These are phyloP conservation scores for Paecilomyces fulvus DNA, from an alignment of 2,329 filamentous ascomycete species.

Conservation along the genomic window DNA sequence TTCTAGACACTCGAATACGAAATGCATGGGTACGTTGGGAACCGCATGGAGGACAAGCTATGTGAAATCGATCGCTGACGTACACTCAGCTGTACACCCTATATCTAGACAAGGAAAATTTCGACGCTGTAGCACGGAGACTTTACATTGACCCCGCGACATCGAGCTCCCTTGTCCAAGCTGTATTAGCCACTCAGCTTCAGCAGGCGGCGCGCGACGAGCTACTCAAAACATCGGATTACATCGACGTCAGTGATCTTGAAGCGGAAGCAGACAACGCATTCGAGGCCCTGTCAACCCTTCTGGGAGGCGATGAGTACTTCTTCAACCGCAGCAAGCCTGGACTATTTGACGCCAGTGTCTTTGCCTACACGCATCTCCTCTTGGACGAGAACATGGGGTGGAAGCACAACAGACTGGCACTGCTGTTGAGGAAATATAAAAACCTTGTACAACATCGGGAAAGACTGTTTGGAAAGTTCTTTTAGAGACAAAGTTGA, in stretches of 20 bases:
- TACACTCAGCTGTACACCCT: constrained; percentile 60
- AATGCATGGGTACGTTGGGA: constrained; percentile 64
- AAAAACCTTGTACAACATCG: constrained; percentile 59
- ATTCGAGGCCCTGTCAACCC: constrained; percentile 51
- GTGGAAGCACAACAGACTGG: constrained; percentile 58
- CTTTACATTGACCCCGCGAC: constrained; percentile 64
- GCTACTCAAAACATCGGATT: constrained; percentile 53
- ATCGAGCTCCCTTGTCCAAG: constrained; percentile 53
- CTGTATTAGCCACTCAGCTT: constrained; percentile 57
- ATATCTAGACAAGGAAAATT: constrained; percentile 66
- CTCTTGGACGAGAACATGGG: constrained; percentile 56
- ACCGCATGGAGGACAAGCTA: not conserved
- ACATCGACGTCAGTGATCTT: constrained; percentile 49
- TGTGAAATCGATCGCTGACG: constrained; percentile 1
- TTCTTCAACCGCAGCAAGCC: constrained; percentile 54
- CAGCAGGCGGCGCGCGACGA: constrained; percentile 65
- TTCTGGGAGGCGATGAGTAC: constrained; percentile 51
- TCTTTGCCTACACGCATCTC: constrained; percentile 84
- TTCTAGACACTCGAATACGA: constrained; percentile 69
- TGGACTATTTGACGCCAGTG: constrained; percentile 72
- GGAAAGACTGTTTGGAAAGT: constrained; percentile 46
- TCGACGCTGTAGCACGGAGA: constrained; percentile 52
- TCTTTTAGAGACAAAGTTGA: constrained; percentile 31
- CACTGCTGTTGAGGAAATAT: constrained; percentile 47
- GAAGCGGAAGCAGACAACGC: constrained; percentile 55